phyloP scores from a whole-genome alignment of 2,329 filamentous ascomycete species.

The Aspergillus ustus region DNA sequence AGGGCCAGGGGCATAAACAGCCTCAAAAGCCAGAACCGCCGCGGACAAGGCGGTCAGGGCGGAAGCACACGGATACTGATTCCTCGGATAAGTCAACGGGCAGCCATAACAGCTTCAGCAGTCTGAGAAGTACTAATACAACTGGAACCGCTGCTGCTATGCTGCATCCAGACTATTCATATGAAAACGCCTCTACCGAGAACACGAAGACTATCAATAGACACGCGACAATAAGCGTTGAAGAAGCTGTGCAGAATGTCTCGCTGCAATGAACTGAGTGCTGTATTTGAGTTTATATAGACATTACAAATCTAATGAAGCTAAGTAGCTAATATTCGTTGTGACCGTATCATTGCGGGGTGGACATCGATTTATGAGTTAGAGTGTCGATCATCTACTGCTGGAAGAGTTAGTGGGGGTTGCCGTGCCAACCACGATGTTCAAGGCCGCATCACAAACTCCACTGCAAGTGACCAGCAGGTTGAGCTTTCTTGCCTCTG shows the following conservation, averaged over 20 bases:
- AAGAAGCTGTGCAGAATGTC: slow-evolving; percentile 41
- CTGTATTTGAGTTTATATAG: background rate
- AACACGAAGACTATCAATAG: background rate
- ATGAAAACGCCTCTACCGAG: background rate
- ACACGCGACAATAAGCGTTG: slow-evolving; percentile 33
- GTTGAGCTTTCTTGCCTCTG: background rate
- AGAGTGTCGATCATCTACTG: background rate
- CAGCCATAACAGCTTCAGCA: slow-evolving; percentile 15
- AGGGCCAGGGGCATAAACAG: slow-evolving; percentile 23
- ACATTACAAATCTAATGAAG: background rate
- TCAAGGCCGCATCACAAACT: background rate
- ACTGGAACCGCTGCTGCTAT: background rate
- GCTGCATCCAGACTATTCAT: slow-evolving; percentile 4
- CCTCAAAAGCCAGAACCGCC: slow-evolving; percentile 45
- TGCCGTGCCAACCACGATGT: slow-evolving; percentile 17
- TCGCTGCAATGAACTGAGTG: slow-evolving; percentile 21
- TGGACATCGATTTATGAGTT: background rate
- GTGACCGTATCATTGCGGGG: background rate
- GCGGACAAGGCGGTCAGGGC: slow-evolving; percentile 47
- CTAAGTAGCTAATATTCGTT: background rate
- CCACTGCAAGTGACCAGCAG: background rate
- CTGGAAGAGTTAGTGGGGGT: background rate
- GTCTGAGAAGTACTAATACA: background rate
- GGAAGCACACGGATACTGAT: slow-evolving; percentile 34
- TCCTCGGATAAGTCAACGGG: slow-evolving; percentile 29